Evolutionary conservation across 495 filamentous ascomycete genomes (phyloP), one percentile per base, ranked within the genome.

Genomic region (Aspergillus homomorphus): DNA sequence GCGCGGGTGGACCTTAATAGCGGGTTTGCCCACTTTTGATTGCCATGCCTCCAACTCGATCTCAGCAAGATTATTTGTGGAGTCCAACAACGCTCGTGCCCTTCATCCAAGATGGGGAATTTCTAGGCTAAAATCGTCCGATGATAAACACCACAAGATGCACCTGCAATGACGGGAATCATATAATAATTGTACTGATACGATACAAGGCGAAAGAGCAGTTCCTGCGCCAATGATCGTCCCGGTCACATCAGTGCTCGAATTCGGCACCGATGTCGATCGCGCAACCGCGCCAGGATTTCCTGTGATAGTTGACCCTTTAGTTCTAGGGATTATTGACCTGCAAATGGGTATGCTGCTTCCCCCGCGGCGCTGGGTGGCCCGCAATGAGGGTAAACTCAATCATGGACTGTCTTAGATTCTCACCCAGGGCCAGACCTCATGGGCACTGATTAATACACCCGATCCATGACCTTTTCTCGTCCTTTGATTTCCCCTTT

Each of bases 171-270:
- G n/a, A 51, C 48, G 28, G 24, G 23, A 33, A 28, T 18, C 15
- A n/a, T 28, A 19, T 18, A n/a, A 48, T 3, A 23, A 51, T 4
- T 6, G 23, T 28, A 51, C 24, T 24, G 28, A 30, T 26, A 57
- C 51, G 62, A 57, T 49, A 52, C 44, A 48, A 26, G 44, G 45
- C 56, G 59, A 54, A 45, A 57, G 51, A 38, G 50, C 51, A 41
- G 51, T 58, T 59, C 54, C 53, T 62, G 54, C 45, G 50, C 70
- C 72, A 77, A 77, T 75, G 51, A 67, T 59, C 56, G 58, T 43
- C 20, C 50, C 26, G 44, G 51, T 58, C 57, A 64, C 63, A 62
- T 57, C 53, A 63, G 54, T 56, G 41, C 58, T 63, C 59, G 56
- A 61, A 57, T 61, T 56, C 65, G 65, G 66, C 42, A 42, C 62